Percentiles rank a stretch among this genome's conserved stretches.
Evolutionary conservation across 176 grass and related monocot genomes (phyloP).

Genomic region (Juncus effusus): DNA sequence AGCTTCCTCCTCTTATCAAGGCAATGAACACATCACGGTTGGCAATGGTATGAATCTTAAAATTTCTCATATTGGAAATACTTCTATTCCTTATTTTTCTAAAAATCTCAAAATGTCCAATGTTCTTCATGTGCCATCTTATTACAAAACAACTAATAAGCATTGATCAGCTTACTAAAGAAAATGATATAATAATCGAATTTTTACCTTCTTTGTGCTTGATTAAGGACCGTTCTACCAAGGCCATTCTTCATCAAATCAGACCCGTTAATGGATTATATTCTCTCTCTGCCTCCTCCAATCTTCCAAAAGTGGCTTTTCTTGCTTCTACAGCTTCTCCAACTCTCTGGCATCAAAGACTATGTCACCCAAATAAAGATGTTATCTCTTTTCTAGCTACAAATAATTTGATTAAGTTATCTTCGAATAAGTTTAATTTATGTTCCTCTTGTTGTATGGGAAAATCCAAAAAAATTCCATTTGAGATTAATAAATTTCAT

Average conservation of each 20-base stretch:
- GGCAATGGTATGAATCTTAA: background rate
- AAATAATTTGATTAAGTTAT: no score
- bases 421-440: no score
- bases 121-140: background rate
- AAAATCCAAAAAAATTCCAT: background rate
- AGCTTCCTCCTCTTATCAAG: background rate
- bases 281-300: no score
- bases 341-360: background rate
- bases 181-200: background rate
- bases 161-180: background rate
- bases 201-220: background rate
- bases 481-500: background rate
- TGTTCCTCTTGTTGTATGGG: background rate
- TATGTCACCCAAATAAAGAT: background rate
- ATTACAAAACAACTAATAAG: background rate
- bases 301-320: background rate
- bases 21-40: background rate
- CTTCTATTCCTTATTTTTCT: background rate
- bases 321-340: no score
- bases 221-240: background rate
- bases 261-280: no score
- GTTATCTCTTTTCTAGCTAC: no score
- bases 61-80: background rate
- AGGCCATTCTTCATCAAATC: no score
- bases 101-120: background rate